phyloP scores from a whole-genome alignment of 1,139 yeast species.

The Meyerozyma athensensis region DNA sequence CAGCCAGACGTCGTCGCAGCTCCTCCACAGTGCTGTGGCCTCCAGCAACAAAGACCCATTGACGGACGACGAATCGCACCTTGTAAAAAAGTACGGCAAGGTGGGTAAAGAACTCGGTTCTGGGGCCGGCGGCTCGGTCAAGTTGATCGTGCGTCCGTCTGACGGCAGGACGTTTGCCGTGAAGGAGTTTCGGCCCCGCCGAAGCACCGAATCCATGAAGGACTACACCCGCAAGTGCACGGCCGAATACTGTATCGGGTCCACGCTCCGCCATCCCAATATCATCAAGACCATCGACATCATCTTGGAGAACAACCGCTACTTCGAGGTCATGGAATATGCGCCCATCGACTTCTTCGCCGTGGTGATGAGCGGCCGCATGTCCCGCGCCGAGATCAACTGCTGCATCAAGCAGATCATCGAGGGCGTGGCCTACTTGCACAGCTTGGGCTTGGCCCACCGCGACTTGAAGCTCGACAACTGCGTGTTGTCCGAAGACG shows the following conservation, averaged over 20 bases:
- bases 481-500: slow-evolving; percentile 82
- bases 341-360: slow-evolving; percentile 96
- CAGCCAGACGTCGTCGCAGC: slow-evolving; percentile 4
- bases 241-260: slow-evolving; percentile 95
- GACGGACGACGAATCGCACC: slow-evolving; percentile 54
- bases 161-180: slow-evolving; percentile 91
- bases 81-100: slow-evolving; percentile 82
- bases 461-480: slow-evolving; percentile 93
- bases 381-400: slow-evolving; percentile 79
- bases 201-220: slow-evolving; percentile 76
- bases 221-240: slow-evolving; percentile 95
- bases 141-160: slow-evolving; percentile 73
- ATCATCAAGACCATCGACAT: slow-evolving; percentile 4
- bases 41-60: slow-evolving; percentile 33
- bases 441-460: slow-evolving; percentile 87
- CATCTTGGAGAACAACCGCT: slow-evolving; percentile 54
- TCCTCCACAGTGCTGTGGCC: slow-evolving; percentile 2
- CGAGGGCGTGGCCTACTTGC: slow-evolving; percentile 80
- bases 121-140: slow-evolving; percentile 98
- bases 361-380: slow-evolving; percentile 93
- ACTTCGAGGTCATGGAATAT: slow-evolving; percentile 95
- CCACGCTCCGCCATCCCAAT: slow-evolving; percentile 53
- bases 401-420: slow-evolving; percentile 87
- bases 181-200: slow-evolving; percentile 87
- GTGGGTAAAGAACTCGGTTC: slow-evolving; percentile 88